Conservation (phyloP, 108 stramenopile species). For the Seminavis robusta region DNA sequence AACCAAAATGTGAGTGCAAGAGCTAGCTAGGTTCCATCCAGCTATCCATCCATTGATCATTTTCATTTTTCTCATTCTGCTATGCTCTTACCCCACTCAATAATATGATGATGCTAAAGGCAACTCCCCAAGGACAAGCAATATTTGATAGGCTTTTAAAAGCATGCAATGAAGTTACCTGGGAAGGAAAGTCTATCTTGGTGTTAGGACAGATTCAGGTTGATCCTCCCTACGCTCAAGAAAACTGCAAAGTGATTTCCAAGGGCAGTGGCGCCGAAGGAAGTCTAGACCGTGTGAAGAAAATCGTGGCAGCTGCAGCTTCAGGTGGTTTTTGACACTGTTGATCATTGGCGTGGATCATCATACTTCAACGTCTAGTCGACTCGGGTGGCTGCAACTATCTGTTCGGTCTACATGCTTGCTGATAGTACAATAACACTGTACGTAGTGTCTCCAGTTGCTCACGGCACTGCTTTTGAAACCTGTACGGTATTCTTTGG, state of each 20-base stretch:
- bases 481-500: too few species aligned
- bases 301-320: conserved; percentile 60
- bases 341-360: too few species aligned
- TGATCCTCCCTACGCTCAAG: conserved; percentile 72
- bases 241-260: conserved; percentile 54
- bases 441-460: too few species aligned
- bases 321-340: too few species aligned
- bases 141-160: conserved; percentile 80
- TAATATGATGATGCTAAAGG: conserved; percentile 23
- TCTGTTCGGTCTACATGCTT: too few species aligned
- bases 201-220: conserved; percentile 61
- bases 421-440: too few species aligned
- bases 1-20: conserved; percentile 70
- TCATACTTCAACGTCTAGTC: too few species aligned
- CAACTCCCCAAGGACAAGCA: conserved; percentile 67
- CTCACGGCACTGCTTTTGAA: too few species aligned
- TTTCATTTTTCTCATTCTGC: conserved; percentile 1
- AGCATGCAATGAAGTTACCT: conserved; percentile 68
- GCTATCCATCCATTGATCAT: neutral
- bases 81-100: neutral
- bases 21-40: neutral
- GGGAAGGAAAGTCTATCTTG: conserved; percentile 56
- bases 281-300: conserved; percentile 79
- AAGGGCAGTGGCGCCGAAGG: conserved; percentile 47
- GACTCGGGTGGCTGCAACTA: too few species aligned